These are phyloP conservation scores for Elaeis guineensis DNA, from an alignment of 176 grass and related monocot genomes.

Conservation along the genomic window DNA sequence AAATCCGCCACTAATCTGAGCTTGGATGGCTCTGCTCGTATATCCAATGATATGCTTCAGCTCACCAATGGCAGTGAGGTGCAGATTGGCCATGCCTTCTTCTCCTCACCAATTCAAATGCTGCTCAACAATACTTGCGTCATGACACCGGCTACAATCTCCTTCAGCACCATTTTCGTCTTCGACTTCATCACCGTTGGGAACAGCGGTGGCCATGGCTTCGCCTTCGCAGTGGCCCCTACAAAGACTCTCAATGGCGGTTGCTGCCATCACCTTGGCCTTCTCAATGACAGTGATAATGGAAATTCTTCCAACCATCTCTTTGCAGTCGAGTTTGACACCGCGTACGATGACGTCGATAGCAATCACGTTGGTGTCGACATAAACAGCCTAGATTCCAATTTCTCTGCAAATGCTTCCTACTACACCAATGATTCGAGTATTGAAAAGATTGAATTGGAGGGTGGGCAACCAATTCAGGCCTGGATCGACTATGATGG, in stretches of 20 bases:
- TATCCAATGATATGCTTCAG: constrained; percentile 24
- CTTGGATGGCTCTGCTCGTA: constrained; percentile 23
- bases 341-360: constrained; percentile 8
- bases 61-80: constrained; percentile 31
- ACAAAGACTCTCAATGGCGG: constrained; percentile 5
- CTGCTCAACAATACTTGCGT: too few relatives aligned
- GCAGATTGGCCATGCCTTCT: constrained; percentile 35
- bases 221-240: constrained; percentile 22
- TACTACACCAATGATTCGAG: constrained; percentile 20
- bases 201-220: constrained; percentile 16
- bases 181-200: constrained; percentile 28
- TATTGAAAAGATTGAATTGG: background rate
- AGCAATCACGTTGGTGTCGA: constrained; percentile 34
- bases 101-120: constrained; percentile 21
- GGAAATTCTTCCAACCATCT: constrained; percentile 32
- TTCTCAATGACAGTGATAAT: constrained; percentile 6
- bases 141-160: background rate
- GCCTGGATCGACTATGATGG: too few relatives aligned
- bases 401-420: constrained; percentile 1
- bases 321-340: constrained; percentile 37
- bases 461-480: too few relatives aligned
- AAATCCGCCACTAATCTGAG: constrained; percentile 17
- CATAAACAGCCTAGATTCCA: constrained; percentile 35
- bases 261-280: background rate
- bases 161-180: constrained; percentile 39